Evolutionary conservation across 257 asterid genomes (phyloP), one percentile per base, ranked within the genome.

Genomic region (Echium plantagineum): DNA sequence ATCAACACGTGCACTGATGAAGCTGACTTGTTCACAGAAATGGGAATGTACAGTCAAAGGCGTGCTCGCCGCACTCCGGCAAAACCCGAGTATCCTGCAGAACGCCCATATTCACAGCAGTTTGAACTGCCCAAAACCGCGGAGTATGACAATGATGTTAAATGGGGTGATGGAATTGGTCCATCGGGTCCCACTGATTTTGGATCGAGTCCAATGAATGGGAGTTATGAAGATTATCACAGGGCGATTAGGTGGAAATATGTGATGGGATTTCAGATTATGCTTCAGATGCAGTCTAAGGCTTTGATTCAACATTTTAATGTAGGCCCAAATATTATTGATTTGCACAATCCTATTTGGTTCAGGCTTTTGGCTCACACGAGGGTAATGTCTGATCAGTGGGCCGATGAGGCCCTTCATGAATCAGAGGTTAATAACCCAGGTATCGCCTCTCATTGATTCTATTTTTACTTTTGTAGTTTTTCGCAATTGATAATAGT

Each of bases 221-320:
- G 77, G 63, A 74, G 67, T 58, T 79, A 73, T 31, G 85, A 75
- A 7, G 90, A 80, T 18, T 80, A 72, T 73, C 72, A 80, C 65
- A 68, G 79, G 7, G 80, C 63, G 63, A 76, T 85, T 54, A 82
- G 89, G 70, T 60, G 66, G 46, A 83, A 93, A 72, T 90, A 87
- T 57, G 63, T 80, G 72, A 59, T 24, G 24, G 97, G 96, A 19
- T 52, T 87, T 58, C 96, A 85, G 71, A 57, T 76, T 72, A 72
- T 90, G 89, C 75, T 90, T 63, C 95, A 90, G 71, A 58, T 81
- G 77, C 98, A 90, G 64, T 73, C 90, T 58, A 75, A 76, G 78
- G 81, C 85, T 59, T 74, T 90, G 79, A 89, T 90, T 62, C 89
- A 87, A 77, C 69, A 77, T 67, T 85, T 83, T 58, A 78, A 72